Conservation (phyloP, 306 rosid genomes). For the Acacia confusa region DNA sequence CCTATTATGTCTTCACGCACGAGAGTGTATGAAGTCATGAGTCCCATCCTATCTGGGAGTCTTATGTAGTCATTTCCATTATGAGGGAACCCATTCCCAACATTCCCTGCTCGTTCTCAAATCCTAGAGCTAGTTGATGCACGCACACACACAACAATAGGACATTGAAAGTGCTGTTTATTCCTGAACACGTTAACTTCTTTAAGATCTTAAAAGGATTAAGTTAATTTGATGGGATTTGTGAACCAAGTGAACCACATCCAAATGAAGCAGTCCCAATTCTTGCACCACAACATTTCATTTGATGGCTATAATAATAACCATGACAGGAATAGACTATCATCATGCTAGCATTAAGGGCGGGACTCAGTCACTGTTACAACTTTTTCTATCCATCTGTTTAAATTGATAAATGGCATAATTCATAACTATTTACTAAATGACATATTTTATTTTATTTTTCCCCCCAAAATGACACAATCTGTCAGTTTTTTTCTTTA, state of each 20-base stretch:
- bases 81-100: neutral
- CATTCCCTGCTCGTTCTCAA: neutral
- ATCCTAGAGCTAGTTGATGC: slow-evolving; percentile 4
- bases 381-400: neutral
- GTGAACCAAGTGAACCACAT: neutral
- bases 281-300: neutral
- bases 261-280: neutral
- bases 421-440: neutral
- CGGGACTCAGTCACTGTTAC: neutral
- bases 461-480: neutral
- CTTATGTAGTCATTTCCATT: neutral
- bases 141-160: neutral
- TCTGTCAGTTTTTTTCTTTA: slow-evolving; percentile 4
- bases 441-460: neutral
- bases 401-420: neutral
- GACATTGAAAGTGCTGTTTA: neutral
- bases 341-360: no score
- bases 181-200: neutral
- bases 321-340: no score
- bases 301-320: neutral
- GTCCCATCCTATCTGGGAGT: neutral
- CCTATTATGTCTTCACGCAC: neutral
- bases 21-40: neutral
- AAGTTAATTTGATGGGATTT: neutral
- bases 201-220: neutral